Percentiles rank a stretch among this genome's conserved stretches.
Evolutionary conservation across 1,284 basidiomycete genomes (phyloP).

Genomic region (Cutaneotrichosporon sp.): DNA sequence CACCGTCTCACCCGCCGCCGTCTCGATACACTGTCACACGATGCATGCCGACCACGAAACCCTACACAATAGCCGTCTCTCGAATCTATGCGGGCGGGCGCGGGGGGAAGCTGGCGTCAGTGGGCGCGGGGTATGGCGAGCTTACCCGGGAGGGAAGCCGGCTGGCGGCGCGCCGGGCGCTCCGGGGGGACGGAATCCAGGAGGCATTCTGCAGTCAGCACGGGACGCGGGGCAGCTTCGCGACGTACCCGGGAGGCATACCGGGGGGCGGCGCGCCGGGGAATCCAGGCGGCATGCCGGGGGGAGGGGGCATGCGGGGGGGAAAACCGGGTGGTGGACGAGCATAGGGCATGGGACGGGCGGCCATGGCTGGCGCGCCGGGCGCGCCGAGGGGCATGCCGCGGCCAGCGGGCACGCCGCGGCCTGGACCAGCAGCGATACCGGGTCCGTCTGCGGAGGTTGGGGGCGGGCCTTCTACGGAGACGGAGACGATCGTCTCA

Average conservation of each 20-base stretch:
- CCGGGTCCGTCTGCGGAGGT: slow-evolving; percentile 72
- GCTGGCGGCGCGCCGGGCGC: slow-evolving; percentile 62
- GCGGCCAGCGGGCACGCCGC: slow-evolving; percentile 90
- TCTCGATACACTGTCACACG: slow-evolving; percentile 1
- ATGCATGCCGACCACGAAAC: slow-evolving; percentile 7
- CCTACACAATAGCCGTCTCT: slow-evolving; percentile 3
- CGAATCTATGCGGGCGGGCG: slow-evolving; percentile 15
- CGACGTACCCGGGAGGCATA: slow-evolving; percentile 22
- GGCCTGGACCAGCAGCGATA: slow-evolving; percentile 69
- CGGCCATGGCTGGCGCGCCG: slow-evolving; percentile 60
- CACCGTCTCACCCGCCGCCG: background rate
- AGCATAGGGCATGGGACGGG: slow-evolving; percentile 75
- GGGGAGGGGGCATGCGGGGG: slow-evolving; percentile 58
- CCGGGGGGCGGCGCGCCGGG: slow-evolving; percentile 15
- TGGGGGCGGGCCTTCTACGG: slow-evolving; percentile 95
- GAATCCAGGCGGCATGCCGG: slow-evolving; percentile 48
- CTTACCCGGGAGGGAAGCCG: slow-evolving; percentile 64
- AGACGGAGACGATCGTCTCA: slow-evolving; percentile 91
- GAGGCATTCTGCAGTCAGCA: slow-evolving; percentile 51
- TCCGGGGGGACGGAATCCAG: slow-evolving; percentile 72
- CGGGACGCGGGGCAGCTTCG: background rate
- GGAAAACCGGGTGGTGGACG: slow-evolving; percentile 56
- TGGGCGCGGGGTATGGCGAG: slow-evolving; percentile 2
- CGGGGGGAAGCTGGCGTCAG: slow-evolving; percentile 17
- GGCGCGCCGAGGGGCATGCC: slow-evolving; percentile 86